A percentile compares a stretch with the other conserved stretches of the same genome.
Conservation (phyloP, 345 rosid genomes). For the Citrus mangshanensis region DNA sequence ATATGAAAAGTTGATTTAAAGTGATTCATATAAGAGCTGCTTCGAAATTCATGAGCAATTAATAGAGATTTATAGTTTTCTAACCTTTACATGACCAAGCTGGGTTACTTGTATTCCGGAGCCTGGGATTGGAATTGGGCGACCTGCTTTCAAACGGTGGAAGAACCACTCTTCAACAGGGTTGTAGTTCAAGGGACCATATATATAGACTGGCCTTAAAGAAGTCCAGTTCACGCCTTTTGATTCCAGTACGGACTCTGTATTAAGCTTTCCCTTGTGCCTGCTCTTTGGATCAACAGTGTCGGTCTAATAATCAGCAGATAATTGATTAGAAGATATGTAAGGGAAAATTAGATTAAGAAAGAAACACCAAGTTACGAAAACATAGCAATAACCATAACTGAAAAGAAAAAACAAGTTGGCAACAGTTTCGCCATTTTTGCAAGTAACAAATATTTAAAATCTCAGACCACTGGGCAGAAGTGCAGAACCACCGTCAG, state of each 20-base stretch:
- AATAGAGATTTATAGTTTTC: constrained; percentile 10
- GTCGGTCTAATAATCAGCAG: constrained; percentile 46
- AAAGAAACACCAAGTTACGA: not conserved
- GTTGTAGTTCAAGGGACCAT: constrained; percentile 95
- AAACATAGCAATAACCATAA: not conserved
- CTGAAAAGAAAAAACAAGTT: not conserved
- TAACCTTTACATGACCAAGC: constrained; percentile 96
- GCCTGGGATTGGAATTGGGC: constrained; percentile 87
- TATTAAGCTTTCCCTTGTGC: constrained; percentile 95
- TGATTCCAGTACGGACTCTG: constrained; percentile 63
- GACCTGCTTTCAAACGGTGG: constrained; percentile 90
- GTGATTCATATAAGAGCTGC: not conserved
- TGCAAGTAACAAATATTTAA: not conserved
- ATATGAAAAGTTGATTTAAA: not conserved
- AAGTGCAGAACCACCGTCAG: not conserved
- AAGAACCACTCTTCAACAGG: constrained; percentile 99
- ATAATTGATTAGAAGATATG: constrained; percentile 4
- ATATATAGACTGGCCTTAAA: constrained; percentile 87
- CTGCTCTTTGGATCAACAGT: constrained; percentile 97
- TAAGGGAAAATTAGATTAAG: not conserved
- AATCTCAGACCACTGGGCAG: not conserved
- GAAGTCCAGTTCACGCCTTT: constrained; percentile 93
- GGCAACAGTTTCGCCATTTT: not conserved
- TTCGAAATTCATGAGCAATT: not conserved
- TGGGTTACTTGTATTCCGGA: constrained; percentile 82